Evolutionary conservation across 345 rosid genomes (phyloP).

Genomic region (Leavenworthia alabamica): DNA sequence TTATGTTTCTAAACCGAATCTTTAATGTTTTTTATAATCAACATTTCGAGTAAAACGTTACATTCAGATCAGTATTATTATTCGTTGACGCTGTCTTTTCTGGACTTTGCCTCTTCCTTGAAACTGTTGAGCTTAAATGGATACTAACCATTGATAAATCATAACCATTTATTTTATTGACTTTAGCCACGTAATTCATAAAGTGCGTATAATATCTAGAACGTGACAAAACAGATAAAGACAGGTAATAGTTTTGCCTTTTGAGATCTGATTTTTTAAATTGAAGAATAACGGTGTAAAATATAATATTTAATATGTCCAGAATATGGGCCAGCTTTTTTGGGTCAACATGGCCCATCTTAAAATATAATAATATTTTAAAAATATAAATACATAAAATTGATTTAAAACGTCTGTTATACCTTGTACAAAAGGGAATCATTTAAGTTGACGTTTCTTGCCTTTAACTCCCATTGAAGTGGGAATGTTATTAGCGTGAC

Average conservation of each 20-base stretch:
- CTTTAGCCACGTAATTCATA: too few species aligned
- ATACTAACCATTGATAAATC: too few species aligned
- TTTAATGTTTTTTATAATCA: background rate
- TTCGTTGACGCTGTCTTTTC: background rate
- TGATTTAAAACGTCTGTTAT: background rate
- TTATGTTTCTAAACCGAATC: constrained; percentile 12
- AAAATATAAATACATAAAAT: background rate
- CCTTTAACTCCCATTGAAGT: constrained; percentile 2
- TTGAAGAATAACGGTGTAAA: background rate
- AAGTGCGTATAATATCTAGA: background rate
- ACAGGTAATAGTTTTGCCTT: background rate
- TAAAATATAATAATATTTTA: too few species aligned
- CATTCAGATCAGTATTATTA: background rate
- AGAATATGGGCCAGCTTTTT: too few species aligned
- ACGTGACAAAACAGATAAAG: background rate
- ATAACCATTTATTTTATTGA: too few species aligned
- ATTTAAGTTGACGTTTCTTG: constrained; percentile 9
- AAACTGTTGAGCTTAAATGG: too few species aligned
- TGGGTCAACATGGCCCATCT: background rate
- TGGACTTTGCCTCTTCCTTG: background rate
- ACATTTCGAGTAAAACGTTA: constrained; percentile 15
- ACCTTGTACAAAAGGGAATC: background rate
- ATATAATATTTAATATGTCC: background rate
- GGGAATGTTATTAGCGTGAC: constrained; percentile 31
- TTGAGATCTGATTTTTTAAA: background rate